phyloP scores from a whole-genome alignment of 139 green algal species.

The Coelastrella sp. region DNA sequence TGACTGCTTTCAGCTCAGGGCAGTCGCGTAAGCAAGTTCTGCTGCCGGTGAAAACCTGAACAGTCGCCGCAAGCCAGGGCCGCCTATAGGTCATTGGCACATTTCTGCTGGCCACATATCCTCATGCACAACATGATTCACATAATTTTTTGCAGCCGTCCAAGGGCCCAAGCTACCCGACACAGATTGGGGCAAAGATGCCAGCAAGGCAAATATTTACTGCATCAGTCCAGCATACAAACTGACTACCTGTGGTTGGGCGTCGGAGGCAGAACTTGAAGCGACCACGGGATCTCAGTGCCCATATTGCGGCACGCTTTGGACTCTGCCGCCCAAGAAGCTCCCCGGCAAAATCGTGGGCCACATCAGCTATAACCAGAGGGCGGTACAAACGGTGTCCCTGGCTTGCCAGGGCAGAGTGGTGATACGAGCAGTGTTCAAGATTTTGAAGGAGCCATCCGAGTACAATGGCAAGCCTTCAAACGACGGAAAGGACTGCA shows the following conservation, averaged over 20 bases:
- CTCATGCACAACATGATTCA: no score
- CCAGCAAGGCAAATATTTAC: not conserved
- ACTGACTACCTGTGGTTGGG: not conserved
- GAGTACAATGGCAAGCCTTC: not conserved
- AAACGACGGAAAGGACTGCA: not conserved
- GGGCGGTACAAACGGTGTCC: not conserved
- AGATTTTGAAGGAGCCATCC: not conserved
- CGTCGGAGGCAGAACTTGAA: not conserved
- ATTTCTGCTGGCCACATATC: no score
- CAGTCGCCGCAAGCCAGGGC: no score
- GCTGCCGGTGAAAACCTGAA: no score
- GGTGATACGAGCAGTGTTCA: not conserved
- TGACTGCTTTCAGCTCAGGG: no score
- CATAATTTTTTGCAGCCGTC: no score
- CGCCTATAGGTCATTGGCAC: no score
- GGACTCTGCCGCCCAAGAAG: not conserved
- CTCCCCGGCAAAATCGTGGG: not conserved
- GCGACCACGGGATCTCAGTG: not conserved
- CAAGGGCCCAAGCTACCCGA: no score
- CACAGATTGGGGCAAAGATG: not conserved
- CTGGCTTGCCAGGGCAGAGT: not conserved
- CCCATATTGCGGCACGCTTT: not conserved
- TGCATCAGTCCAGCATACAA: not conserved
- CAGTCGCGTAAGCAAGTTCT: no score
- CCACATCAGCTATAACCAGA: not conserved